These are phyloP conservation scores for Fusarium concolor DNA, from an alignment of 2,329 filamentous ascomycete species.

Conservation along the genomic window DNA sequence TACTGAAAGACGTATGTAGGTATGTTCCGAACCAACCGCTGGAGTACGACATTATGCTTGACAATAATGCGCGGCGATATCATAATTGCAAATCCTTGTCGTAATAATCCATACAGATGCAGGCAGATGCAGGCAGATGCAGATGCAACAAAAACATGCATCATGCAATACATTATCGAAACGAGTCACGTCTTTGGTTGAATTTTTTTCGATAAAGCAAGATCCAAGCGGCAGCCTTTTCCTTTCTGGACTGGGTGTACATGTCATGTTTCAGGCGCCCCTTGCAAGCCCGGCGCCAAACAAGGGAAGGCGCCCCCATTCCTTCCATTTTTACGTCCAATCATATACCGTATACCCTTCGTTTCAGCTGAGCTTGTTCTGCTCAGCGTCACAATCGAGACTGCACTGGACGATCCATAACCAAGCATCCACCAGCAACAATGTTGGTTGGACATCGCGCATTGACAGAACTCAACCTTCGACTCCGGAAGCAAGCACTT, in stretches of 20 bases:
- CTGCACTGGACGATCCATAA: constrained; percentile 20
- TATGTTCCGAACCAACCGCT: neutral
- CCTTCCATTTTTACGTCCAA: constrained; percentile 23
- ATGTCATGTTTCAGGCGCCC: constrained; percentile 35
- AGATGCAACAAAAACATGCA: neutral
- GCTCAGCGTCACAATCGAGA: constrained; percentile 29
- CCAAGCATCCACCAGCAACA: constrained; percentile 21
- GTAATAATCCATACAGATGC: neutral
- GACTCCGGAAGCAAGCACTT: constrained; percentile 3
- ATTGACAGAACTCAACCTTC: constrained; percentile 1
- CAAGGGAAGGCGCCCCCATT: constrained; percentile 32
- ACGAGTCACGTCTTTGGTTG: constrained; percentile 17
- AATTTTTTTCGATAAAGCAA: constrained; percentile 25
- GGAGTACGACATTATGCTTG: neutral
- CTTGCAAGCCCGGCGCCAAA: constrained; percentile 33
- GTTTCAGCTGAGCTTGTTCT: constrained; percentile 43
- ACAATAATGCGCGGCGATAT: constrained; percentile 8
- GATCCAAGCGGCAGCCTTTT: constrained; percentile 25
- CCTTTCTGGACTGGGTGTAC: neutral
- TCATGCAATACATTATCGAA: constrained; percentile 8
- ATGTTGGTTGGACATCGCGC: constrained; percentile 16
- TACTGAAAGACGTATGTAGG: no score
- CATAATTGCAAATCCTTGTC: constrained; percentile 8
- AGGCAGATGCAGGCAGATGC: neutral
- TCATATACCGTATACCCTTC: constrained; percentile 24